Conservation (phyloP, 805 yeast genomes). For the Cephaloascus albidus region DNA sequence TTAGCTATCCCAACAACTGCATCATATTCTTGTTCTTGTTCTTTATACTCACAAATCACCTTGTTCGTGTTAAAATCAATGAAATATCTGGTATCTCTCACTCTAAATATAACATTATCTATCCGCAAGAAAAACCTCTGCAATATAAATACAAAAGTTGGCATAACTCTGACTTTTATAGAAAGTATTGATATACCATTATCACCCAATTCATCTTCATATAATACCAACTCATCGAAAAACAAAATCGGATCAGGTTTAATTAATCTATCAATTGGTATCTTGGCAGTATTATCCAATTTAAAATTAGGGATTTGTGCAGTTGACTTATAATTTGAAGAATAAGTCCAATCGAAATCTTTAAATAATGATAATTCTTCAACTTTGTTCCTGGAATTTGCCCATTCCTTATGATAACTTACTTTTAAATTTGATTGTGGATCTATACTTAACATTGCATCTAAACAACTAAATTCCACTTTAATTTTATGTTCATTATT, state of each 20-base stretch:
- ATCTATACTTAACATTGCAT: conserved; percentile 44
- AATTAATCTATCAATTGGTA: conserved; percentile 66
- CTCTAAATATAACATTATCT: conserved; percentile 78
- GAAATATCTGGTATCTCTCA: conserved; percentile 78
- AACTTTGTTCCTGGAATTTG: conserved; percentile 23
- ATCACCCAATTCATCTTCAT: conserved; percentile 94
- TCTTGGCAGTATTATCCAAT: conserved; percentile 17
- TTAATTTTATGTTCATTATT: conserved; percentile 26
- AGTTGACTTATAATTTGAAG: conserved; percentile 70
- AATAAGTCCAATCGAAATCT: conserved; percentile 96
- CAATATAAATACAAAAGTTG: conserved; percentile 61
- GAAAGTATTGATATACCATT: conserved; percentile 80
- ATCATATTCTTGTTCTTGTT: conserved; percentile 49
- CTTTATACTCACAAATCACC: conserved; percentile 71
- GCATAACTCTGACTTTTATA: conserved; percentile 85
- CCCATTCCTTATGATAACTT: conserved; percentile 84
- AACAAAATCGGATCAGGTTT: conserved; percentile 79
- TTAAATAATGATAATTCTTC: conserved; percentile 44
- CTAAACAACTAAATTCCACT: conserved; percentile 66
- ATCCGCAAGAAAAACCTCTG: conserved; percentile 79
- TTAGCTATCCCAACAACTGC: conserved; percentile 20
- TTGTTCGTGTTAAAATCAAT: conserved; percentile 60
- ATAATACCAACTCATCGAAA: conserved; percentile 81
- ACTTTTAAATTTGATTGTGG: conserved; percentile 38
- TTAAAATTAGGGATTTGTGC: conserved; percentile 12